Percentiles rank a stretch among this genome's conserved stretches.
Evolutionary conservation across 352 stramenopile species (phyloP).

Genomic region (Globisporangium canariense): DNA sequence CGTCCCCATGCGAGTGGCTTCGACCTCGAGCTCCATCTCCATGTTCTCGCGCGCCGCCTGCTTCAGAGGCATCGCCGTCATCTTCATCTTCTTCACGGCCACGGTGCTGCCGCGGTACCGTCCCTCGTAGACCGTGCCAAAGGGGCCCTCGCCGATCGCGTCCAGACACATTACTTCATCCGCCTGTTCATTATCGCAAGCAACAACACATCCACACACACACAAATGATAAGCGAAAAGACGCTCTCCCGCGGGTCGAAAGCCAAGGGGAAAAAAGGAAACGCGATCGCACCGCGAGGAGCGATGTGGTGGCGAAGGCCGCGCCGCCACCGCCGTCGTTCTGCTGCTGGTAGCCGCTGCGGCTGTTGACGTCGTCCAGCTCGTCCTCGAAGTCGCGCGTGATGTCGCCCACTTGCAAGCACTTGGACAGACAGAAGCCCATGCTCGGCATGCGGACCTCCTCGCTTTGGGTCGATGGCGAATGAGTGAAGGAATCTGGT

Average conservation of each 20-base stretch:
- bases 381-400: conserved; percentile 79
- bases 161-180: conserved; percentile 82
- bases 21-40: conserved; percentile 79
- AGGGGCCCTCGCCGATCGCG: conserved; percentile 76
- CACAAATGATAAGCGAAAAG: not conserved
- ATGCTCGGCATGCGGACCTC: conserved; percentile 31
- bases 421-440: conserved; percentile 85
- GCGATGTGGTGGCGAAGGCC: conserved; percentile 68
- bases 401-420: conserved; percentile 83
- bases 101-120: conserved; percentile 83
- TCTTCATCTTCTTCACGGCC: conserved; percentile 87
- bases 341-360: conserved; percentile 46
- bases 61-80: conserved; percentile 59
- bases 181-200: conserved; percentile 30
- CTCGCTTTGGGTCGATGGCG: not conserved
- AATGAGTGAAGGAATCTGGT: not conserved
- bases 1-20: conserved; percentile 78
- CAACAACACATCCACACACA: not conserved
- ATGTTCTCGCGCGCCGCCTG: conserved; percentile 63
- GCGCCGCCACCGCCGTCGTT: conserved; percentile 36
- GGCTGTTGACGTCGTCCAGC: conserved; percentile 59
- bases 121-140: conserved; percentile 81
- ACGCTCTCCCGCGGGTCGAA: not conserved
- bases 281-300: conserved; percentile 52
- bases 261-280: not conserved